These are phyloP conservation scores for Plasmodium ovale DNA, from an alignment of 169 alveolate genomes.

Conservation along the genomic window DNA sequence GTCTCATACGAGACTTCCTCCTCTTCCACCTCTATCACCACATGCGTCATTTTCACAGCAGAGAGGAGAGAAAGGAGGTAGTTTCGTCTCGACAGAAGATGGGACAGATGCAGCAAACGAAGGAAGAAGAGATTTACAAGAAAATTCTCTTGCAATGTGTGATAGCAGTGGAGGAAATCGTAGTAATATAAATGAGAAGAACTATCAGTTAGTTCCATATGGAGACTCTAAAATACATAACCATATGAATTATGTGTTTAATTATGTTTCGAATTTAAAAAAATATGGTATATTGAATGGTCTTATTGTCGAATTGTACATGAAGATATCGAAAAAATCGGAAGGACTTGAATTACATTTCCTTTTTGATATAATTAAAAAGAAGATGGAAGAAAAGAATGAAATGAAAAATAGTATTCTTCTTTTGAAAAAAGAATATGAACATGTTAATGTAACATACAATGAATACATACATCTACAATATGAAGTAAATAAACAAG, in stretches of 20 bases:
- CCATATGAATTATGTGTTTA: slow-evolving; percentile 31
- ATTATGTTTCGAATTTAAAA: slow-evolving; percentile 13
- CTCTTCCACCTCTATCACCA: too few species aligned
- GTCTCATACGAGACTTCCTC: too few species aligned
- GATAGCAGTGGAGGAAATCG: not conserved
- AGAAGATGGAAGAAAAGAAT: not conserved
- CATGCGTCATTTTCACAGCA: too few species aligned
- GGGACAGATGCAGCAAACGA: not conserved
- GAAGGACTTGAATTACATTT: not conserved
- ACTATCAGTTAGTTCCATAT: slow-evolving; percentile 8
- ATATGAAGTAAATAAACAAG: slow-evolving; percentile 33
- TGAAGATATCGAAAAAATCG: slow-evolving; percentile 4
- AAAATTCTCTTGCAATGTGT: too few species aligned
- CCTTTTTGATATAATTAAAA: slow-evolving; percentile 11
- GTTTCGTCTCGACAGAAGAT: not conserved
- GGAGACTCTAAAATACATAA: slow-evolving; percentile 18
- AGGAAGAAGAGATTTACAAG: too few species aligned
- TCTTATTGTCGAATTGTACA: slow-evolving; percentile 28
- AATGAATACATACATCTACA: slow-evolving; percentile 55
- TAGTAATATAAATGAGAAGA: not conserved
- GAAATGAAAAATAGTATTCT: not conserved
- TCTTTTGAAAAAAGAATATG: slow-evolving; percentile 33
- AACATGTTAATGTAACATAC: slow-evolving; percentile 30
- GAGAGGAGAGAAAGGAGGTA: too few species aligned
- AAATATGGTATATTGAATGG: slow-evolving; percentile 30